phyloP scores from a whole-genome alignment of 2,329 filamentous ascomycete genomes.

The Orbilia blumenaviensis region DNA sequence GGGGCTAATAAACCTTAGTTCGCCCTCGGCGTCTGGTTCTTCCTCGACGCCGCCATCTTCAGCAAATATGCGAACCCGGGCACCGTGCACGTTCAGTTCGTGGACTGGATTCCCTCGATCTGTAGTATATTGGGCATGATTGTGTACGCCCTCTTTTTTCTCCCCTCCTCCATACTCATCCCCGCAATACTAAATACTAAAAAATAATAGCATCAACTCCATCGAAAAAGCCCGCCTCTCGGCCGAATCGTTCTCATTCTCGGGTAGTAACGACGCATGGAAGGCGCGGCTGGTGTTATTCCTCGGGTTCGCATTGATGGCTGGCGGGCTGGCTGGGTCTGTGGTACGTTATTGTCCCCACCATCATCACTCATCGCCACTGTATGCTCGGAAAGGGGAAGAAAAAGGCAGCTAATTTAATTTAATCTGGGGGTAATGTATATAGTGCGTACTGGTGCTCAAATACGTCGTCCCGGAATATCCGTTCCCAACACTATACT shows the following conservation, averaged over 20 bases:
- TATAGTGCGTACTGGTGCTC: slow-evolving; percentile 71
- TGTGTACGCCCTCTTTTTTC: slow-evolving; percentile 64
- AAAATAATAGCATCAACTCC: slow-evolving; percentile 68
- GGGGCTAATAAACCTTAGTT: slow-evolving; percentile 67
- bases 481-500: slow-evolving; percentile 71
- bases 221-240: slow-evolving; percentile 74
- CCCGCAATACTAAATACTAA: background rate
- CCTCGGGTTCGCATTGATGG: slow-evolving; percentile 74
- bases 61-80: slow-evolving; percentile 72
- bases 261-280: slow-evolving; percentile 74
- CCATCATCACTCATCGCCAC: background rate
- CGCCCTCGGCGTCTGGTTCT: slow-evolving; percentile 74
- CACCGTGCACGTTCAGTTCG: slow-evolving; percentile 72
- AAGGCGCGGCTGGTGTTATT: slow-evolving; percentile 75
- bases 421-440: no score
- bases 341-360: slow-evolving; percentile 63
- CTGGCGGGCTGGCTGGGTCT: slow-evolving; percentile 73
- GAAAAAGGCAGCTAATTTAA: slow-evolving; percentile 37
- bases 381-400: background rate
- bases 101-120: slow-evolving; percentile 77
- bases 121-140: slow-evolving; percentile 76
- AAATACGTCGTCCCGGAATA: slow-evolving; percentile 73
- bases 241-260: slow-evolving; percentile 73
- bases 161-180: background rate
- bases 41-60: slow-evolving; percentile 73